phyloP scores from a whole-genome alignment of 768 basidiomycete species.

The Clavulina sp. region DNA sequence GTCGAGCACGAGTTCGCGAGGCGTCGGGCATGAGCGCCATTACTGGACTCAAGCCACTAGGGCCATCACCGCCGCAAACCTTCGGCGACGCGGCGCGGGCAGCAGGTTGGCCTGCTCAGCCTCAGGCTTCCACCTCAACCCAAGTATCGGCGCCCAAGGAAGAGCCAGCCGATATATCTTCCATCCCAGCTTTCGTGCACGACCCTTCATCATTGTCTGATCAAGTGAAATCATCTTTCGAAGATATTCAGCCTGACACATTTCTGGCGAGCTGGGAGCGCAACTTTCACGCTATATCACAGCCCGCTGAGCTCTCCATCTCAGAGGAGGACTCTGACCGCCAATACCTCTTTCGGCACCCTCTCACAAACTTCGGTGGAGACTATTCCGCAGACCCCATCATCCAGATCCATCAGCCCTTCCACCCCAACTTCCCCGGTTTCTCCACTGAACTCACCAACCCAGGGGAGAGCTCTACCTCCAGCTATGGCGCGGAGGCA shows the following conservation, averaged over 20 bases:
- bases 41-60: no score
- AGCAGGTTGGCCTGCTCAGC: no score
- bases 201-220: not conserved
- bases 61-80: no score
- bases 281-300: not conserved
- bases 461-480: not conserved
- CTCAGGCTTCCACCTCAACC: no score
- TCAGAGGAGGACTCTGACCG: no score
- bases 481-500: not conserved
- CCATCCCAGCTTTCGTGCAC: no score
- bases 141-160: no score
- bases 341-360: not conserved
- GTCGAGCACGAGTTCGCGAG: no score
- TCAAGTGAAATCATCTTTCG: not conserved
- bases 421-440: not conserved
- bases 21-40: no score
- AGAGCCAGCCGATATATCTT: no score
- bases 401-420: not conserved
- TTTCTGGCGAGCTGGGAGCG: not conserved
- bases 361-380: not conserved
- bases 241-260: not conserved
- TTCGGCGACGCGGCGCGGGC: no score
- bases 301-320: not conserved
- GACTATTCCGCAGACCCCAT: not conserved
- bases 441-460: not conserved